Conservation (phyloP, 768 basidiomycete genomes). For the Sutorius australiensis region DNA sequence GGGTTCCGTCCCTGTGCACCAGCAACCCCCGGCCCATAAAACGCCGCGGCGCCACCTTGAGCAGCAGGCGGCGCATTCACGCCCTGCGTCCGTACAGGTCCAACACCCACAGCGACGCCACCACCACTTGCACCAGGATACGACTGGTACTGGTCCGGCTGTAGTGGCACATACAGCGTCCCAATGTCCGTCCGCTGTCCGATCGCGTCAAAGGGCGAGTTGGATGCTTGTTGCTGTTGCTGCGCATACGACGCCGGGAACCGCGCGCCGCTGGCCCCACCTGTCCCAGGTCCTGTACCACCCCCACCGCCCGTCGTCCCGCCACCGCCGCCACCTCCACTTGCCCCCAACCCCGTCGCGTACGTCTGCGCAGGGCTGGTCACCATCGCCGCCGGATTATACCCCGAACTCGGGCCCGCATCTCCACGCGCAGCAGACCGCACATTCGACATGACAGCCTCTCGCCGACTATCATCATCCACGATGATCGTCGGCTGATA, state of each 20-base stretch:
- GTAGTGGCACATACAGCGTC: constrained; percentile 75
- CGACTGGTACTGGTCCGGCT: constrained; percentile 71
- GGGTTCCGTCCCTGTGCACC: constrained; percentile 42
- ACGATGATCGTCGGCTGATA: constrained; percentile 58
- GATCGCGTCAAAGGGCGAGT: constrained; percentile 54
- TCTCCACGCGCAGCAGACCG: constrained; percentile 59
- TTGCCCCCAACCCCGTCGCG: constrained; percentile 31
- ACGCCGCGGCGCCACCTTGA: constrained; percentile 41
- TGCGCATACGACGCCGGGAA: constrained; percentile 57
- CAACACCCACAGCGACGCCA: constrained; percentile 15
- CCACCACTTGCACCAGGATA: constrained; percentile 41
- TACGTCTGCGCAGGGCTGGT: constrained; percentile 78
- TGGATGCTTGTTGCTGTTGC: constrained; percentile 35
- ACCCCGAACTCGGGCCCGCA: constrained; percentile 37
- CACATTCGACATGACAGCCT: constrained; percentile 80
- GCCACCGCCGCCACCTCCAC: neutral
- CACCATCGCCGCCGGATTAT: constrained; percentile 50
- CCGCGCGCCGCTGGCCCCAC: constrained; percentile 36
- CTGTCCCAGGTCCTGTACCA: neutral
- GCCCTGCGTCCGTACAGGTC: constrained; percentile 40
- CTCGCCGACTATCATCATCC: constrained; percentile 66
- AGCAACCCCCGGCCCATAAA: constrained; percentile 64
- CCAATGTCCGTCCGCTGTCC: constrained; percentile 64
- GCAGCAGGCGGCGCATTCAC: constrained; percentile 24
- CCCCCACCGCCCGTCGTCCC: neutral